phyloP scores from a whole-genome alignment of 2,329 filamentous ascomycete genomes.

The Fusarium temperatum region DNA sequence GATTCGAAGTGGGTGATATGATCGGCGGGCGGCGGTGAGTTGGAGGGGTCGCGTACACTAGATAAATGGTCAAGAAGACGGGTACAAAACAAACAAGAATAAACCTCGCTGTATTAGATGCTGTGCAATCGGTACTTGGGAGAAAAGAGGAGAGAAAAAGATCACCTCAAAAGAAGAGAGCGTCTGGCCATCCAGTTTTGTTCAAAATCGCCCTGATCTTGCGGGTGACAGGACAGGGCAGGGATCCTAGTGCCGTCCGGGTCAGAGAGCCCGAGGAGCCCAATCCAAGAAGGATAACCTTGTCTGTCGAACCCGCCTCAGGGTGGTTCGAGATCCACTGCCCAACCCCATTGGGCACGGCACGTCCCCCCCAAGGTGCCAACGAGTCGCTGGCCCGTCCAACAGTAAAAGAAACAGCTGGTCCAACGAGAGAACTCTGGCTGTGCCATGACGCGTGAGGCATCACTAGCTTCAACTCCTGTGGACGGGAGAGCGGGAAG shows the following conservation, averaged over 20 bases:
- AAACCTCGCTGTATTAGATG: slow-evolving; percentile 6
- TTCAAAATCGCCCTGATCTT: slow-evolving; percentile 16
- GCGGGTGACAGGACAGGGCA: slow-evolving; percentile 3
- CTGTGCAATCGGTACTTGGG: slow-evolving; percentile 12
- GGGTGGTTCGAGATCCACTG: slow-evolving; percentile 40
- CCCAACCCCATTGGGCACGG: slow-evolving; percentile 40
- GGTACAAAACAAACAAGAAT: slow-evolving; percentile 4
- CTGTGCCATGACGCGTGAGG: slow-evolving; percentile 27
- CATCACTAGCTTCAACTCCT: background rate
- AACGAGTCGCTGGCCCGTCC: background rate
- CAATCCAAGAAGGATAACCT: slow-evolving; percentile 37
- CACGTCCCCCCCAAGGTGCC: slow-evolving; percentile 13
- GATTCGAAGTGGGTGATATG: slow-evolving; percentile 9
- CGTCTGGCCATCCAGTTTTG: slow-evolving; percentile 16
- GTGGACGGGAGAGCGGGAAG: slow-evolving; percentile 26
- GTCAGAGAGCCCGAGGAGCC: slow-evolving; percentile 35
- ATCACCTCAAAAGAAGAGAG: slow-evolving; percentile 12
- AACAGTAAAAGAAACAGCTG: slow-evolving; percentile 23
- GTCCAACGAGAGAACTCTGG: slow-evolving; percentile 16
- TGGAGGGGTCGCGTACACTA: slow-evolving; percentile 25
- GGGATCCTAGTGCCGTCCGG: slow-evolving; percentile 19
- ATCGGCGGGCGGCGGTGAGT: slow-evolving; percentile 28
- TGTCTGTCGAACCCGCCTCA: slow-evolving; percentile 24
- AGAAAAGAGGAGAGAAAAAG: slow-evolving; percentile 10
- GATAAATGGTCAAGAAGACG: slow-evolving; percentile 16